Conservation (phyloP, 2,329 filamentous ascomycete species). For the Fusarium brevicatenulatum region DNA sequence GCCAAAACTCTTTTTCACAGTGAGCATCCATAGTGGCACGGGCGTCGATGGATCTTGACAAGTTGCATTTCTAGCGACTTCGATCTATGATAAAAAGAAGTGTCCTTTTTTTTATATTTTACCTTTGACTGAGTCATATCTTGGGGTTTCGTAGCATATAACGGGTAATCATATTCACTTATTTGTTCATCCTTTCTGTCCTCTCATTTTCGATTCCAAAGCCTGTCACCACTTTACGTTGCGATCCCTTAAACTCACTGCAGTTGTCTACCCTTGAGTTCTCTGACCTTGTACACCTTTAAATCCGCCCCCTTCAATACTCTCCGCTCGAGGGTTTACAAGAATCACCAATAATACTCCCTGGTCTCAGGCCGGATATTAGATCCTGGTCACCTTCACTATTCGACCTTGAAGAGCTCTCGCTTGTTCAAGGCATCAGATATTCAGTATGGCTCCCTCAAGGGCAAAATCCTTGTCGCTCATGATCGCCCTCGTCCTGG, state of each 20-base stretch:
- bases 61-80: conserved; percentile 46
- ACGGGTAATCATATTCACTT: neutral
- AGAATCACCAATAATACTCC: conserved; percentile 1
- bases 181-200: neutral
- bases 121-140: conserved; percentile 36
- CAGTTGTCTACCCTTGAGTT: neutral
- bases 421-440: neutral
- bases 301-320: conserved; percentile 12
- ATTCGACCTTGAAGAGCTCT: neutral
- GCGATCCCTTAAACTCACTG: conserved; percentile 6
- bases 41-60: conserved; percentile 36
- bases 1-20: conserved; percentile 35
- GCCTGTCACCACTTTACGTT: neutral
- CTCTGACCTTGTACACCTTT: neutral
- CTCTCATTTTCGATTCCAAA: neutral
- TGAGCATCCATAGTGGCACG: conserved; percentile 6
- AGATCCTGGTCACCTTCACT: neutral
- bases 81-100: conserved; percentile 35
- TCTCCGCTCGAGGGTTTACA: neutral
- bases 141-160: conserved; percentile 5
- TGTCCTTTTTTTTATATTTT: conserved; percentile 35
- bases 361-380: neutral
- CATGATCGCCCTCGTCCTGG: conserved; percentile 41
- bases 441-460: conserved; percentile 38
- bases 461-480: conserved; percentile 36